Conservation (phyloP, 225 moss, liverwort and hornwort species). For the Marchantia paleacea region DNA sequence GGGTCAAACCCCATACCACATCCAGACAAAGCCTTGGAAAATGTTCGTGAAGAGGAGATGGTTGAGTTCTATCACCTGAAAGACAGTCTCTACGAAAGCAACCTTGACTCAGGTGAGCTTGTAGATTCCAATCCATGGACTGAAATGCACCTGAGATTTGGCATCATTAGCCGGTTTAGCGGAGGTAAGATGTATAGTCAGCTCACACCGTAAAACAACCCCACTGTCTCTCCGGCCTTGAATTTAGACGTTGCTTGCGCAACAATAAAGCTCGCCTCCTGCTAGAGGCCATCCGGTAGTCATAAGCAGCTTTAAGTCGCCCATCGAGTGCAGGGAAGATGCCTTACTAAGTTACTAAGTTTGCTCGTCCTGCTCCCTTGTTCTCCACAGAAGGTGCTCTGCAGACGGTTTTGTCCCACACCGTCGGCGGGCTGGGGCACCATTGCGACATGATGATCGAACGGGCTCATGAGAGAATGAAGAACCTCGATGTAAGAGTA, state of each 20-base stretch:
- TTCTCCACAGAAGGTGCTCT: slow-evolving; percentile 12
- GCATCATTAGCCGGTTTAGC: not conserved
- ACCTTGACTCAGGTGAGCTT: slow-evolving; percentile 10
- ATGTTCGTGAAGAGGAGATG: not conserved
- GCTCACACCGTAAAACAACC: not conserved
- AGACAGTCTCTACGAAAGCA: slow-evolving; percentile 15
- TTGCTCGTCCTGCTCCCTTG: not conserved
- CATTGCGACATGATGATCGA: slow-evolving; percentile 11
- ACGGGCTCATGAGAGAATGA: slow-evolving; percentile 11
- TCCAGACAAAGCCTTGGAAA: not conserved
- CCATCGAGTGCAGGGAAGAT: no score
- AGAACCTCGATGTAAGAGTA: slow-evolving; percentile 10
- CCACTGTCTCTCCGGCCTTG: not conserved
- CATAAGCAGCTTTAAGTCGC: no score
- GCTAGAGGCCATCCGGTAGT: not conserved
- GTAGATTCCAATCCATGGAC: not conserved
- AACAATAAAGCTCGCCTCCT: not conserved
- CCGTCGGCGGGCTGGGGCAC: slow-evolving; percentile 9
- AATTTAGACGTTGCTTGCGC: not conserved
- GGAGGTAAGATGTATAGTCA: not conserved
- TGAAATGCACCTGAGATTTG: not conserved
- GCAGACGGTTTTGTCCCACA: slow-evolving; percentile 8
- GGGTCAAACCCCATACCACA: not conserved
- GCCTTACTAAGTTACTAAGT: not conserved
- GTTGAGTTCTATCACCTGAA: slow-evolving; percentile 10